Conservation (phyloP, 2,329 filamentous ascomycete species). For the Grosmannia clavigera region DNA sequence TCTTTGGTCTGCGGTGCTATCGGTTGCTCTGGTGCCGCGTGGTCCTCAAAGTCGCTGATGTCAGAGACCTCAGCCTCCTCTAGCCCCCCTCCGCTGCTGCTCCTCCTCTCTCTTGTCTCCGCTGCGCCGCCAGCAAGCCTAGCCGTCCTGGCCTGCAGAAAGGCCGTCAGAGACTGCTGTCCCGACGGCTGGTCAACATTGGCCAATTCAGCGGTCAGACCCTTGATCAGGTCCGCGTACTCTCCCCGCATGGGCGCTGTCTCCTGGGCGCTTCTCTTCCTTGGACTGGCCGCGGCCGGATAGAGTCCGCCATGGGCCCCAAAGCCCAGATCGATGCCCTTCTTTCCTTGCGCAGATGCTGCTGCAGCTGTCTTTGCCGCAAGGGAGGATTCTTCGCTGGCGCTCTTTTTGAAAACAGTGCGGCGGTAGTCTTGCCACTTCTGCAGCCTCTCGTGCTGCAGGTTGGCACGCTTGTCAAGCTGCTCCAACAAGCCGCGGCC, state of each 20-base stretch:
- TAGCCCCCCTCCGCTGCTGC: background rate
- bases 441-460: constrained; percentile 55
- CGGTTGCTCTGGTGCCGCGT: constrained; percentile 11
- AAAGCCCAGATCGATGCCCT: constrained; percentile 41
- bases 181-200: constrained; percentile 10
- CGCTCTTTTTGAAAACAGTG: constrained; percentile 27
- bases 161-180: constrained; percentile 1
- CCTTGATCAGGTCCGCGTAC: constrained; percentile 30
- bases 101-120: background rate
- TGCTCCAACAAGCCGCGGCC: constrained; percentile 51
- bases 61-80: constrained; percentile 31
- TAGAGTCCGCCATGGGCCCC: constrained; percentile 37
- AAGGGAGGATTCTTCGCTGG: background rate
- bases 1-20: background rate
- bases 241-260: constrained; percentile 15
- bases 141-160: background rate
- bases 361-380: constrained; percentile 1
- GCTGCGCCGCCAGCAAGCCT: background rate
- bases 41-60: constrained; percentile 41
- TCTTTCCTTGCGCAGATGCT: constrained; percentile 15
- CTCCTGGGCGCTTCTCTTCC: constrained; percentile 11
- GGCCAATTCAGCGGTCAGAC: constrained; percentile 29
- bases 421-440: constrained; percentile 61
- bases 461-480: constrained; percentile 53
- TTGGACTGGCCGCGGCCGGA: constrained; percentile 23